Percentiles rank a stretch among this genome's conserved stretches.
Conservation (phyloP, 495 filamentous ascomycete species). For the Delitschia confertaspora region DNA sequence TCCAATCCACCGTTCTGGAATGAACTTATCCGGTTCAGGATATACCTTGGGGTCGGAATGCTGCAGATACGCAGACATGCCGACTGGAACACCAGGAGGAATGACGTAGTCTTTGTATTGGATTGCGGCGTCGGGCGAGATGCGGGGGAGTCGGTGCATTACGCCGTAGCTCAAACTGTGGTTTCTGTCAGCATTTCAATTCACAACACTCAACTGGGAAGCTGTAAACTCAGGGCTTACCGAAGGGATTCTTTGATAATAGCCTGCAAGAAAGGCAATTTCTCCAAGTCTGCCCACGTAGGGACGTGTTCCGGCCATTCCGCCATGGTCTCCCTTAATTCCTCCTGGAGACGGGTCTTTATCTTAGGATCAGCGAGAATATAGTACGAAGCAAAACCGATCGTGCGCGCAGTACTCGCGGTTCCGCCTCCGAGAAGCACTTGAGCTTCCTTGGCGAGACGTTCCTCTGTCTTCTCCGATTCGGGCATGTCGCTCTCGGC, state of each 20-base stretch:
- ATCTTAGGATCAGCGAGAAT: slow-evolving; percentile 23
- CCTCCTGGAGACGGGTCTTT: neutral
- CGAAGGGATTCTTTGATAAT: slow-evolving; percentile 40
- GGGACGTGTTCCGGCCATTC: slow-evolving; percentile 16
- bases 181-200: too few species aligned
- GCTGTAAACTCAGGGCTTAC: too few species aligned
- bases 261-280: slow-evolving; percentile 30
- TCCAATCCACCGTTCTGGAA: slow-evolving; percentile 23
- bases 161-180: slow-evolving; percentile 37
- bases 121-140: slow-evolving; percentile 38
- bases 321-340: slow-evolving; percentile 7
- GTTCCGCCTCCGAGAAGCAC: slow-evolving; percentile 32
- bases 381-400: slow-evolving; percentile 31
- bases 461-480: slow-evolving; percentile 25
- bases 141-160: slow-evolving; percentile 37
- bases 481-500: slow-evolving; percentile 8
- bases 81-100: slow-evolving; percentile 11
- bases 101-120: slow-evolving; percentile 27
- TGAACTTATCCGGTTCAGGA: slow-evolving; percentile 14
- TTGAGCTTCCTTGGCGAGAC: slow-evolving; percentile 31
- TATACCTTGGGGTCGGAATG: slow-evolving; percentile 11
- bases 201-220: too few species aligned
- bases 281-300: slow-evolving; percentile 33
- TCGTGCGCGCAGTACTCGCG: slow-evolving; percentile 28
- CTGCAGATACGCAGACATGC: slow-evolving; percentile 20